Evolutionary conservation across 306 rosid genomes (phyloP).

Genomic region (Ochetophila trinervis): DNA sequence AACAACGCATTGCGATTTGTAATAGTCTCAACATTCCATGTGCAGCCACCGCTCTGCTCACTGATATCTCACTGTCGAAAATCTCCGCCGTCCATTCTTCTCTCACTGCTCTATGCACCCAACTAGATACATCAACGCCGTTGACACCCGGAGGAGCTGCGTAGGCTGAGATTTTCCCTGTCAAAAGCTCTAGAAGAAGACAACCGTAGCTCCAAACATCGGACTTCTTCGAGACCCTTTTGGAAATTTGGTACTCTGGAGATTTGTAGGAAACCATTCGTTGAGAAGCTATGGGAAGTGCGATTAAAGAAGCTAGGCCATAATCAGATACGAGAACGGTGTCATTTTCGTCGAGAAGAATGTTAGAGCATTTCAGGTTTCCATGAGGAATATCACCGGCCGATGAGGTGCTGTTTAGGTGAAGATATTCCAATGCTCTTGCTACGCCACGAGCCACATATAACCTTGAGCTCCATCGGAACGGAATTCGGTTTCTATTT

Average conservation of each 20-base stretch:
- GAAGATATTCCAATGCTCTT: slow-evolving; percentile 68
- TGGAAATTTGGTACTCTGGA: slow-evolving; percentile 47
- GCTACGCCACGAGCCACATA: slow-evolving; percentile 60
- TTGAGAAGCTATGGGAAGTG: slow-evolving; percentile 69
- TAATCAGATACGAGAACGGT: slow-evolving; percentile 60
- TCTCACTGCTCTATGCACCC: slow-evolving; percentile 73
- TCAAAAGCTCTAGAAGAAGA: slow-evolving; percentile 64
- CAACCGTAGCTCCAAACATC: slow-evolving; percentile 87
- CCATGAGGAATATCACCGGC: slow-evolving; percentile 55
- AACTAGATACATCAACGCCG: slow-evolving; percentile 54
- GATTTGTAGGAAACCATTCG: slow-evolving; percentile 56
- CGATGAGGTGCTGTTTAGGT: slow-evolving; percentile 35
- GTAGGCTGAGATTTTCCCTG: slow-evolving; percentile 50
- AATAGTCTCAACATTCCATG: slow-evolving; percentile 70
- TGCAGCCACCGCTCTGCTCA: slow-evolving; percentile 31
- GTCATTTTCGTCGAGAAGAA: slow-evolving; percentile 53
- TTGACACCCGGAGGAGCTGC: slow-evolving; percentile 52
- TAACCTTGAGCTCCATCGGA: slow-evolving; percentile 63
- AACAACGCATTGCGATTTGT: slow-evolving; percentile 65
- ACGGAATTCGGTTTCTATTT: slow-evolving; percentile 42
- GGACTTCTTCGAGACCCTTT: slow-evolving; percentile 51
- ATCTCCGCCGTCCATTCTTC: slow-evolving; percentile 96
- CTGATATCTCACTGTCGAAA: slow-evolving; percentile 54
- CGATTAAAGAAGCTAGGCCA: slow-evolving; percentile 52
- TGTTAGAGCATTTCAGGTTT: slow-evolving; percentile 67